Conservation (phyloP, 2,329 filamentous ascomycete genomes). For the Chrysoporthe puriensis region DNA sequence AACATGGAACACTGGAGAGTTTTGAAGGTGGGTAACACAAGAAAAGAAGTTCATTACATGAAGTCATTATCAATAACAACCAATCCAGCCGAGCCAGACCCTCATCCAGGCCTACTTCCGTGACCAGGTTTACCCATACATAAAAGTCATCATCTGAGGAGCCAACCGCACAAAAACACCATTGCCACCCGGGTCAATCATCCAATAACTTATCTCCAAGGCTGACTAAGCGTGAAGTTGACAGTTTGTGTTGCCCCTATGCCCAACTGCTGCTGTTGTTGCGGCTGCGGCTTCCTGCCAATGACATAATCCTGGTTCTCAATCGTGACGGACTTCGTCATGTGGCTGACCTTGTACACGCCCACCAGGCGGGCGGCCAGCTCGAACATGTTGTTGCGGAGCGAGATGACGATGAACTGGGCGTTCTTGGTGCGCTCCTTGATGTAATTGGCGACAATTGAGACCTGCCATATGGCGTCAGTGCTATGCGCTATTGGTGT, state of each 20-base stretch:
- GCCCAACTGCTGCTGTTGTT: constrained; percentile 33
- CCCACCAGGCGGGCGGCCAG: constrained; percentile 92
- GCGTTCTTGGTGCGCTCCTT: constrained; percentile 99
- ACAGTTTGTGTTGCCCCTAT: constrained; percentile 32
- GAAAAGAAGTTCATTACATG: constrained; percentile 22
- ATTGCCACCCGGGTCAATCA: not conserved
- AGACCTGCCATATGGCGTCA: constrained; percentile 62
- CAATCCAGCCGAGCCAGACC: not conserved
- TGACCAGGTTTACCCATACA: constrained; percentile 10
- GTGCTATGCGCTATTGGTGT: not conserved
- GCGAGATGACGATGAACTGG: constrained; percentile 97
- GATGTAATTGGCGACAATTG: constrained; percentile 98
- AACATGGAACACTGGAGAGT: not conserved
- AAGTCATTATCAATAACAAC: constrained; percentile 24
- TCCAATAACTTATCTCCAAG: constrained; percentile 21
- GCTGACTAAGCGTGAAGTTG: constrained; percentile 29
- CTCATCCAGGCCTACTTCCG: not conserved
- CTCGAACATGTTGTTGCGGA: constrained; percentile 99
- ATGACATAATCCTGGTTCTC: constrained; percentile 80
- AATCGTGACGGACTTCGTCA: constrained; percentile 91
- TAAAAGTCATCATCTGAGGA: not conserved
- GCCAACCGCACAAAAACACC: not conserved
- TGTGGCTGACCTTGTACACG: constrained; percentile 99
- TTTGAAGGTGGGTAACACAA: not conserved
- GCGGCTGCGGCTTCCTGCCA: constrained; percentile 42